A percentile compares a stretch with the other conserved stretches of the same genome.
phyloP scores from a whole-genome alignment of 192 early-diverging fungal genomes.

The Backusella liffmaniae region DNA sequence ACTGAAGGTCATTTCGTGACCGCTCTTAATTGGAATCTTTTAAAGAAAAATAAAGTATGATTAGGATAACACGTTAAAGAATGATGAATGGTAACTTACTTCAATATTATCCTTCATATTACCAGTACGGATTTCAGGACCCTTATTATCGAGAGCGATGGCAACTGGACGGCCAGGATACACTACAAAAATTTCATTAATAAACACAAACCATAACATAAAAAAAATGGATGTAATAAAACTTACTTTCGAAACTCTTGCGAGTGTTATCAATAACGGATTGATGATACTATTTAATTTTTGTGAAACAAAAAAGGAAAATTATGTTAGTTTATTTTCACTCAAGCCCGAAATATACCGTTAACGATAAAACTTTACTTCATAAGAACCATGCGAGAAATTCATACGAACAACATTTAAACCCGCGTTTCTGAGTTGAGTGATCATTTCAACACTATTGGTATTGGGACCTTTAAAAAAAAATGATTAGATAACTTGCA shows the following conservation, averaged over 20 bases:
- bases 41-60: not conserved
- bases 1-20: conserved; percentile 80
- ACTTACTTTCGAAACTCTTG: conserved; percentile 47
- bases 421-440: conserved; percentile 69
- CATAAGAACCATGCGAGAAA: conserved; percentile 62
- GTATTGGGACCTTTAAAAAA: conserved; percentile 59
- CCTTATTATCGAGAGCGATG: conserved; percentile 85
- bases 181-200: conserved; percentile 15
- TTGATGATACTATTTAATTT: conserved; percentile 49
- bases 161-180: conserved; percentile 58
- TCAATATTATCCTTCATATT: conserved; percentile 73
- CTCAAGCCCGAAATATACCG: not conserved
- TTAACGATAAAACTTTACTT: conserved; percentile 26
- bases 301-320: conserved; percentile 11
- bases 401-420: conserved; percentile 87
- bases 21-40: conserved; percentile 60
- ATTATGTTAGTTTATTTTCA: not conserved
- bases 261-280: conserved; percentile 59
- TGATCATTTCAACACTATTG: conserved; percentile 77
- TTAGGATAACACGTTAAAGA: not conserved
- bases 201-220: not conserved
- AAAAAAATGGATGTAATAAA: not conserved
- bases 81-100: conserved; percentile 34
- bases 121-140: conserved; percentile 87
- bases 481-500: no score